phyloP scores from a whole-genome alignment of 164 flowering plant genomes.

The Nymphaea thermarum region DNA sequence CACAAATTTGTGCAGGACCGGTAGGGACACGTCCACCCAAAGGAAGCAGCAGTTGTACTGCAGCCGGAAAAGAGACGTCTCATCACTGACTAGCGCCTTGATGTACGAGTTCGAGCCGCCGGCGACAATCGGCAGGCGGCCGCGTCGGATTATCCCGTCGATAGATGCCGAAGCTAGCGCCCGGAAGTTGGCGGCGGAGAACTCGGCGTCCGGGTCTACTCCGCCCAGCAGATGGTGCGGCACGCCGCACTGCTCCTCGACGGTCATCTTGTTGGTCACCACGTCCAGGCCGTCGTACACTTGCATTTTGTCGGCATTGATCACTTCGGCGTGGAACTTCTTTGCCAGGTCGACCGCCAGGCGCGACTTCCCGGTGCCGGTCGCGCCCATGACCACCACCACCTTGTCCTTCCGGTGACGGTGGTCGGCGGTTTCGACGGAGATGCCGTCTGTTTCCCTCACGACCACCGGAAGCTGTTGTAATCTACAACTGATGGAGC shows the following conservation, averaged over 20 bases:
- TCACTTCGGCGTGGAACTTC: slow-evolving; percentile 45
- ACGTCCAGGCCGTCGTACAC: slow-evolving; percentile 58
- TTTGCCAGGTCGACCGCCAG: slow-evolving; percentile 74
- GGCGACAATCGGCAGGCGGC: slow-evolving; percentile 58
- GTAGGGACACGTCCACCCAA: slow-evolving; percentile 62
- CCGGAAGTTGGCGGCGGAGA: slow-evolving; percentile 40
- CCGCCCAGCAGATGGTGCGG: slow-evolving; percentile 67
- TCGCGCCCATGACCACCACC: slow-evolving; percentile 72
- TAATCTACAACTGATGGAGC: not conserved
- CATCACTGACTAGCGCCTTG: slow-evolving; percentile 41
- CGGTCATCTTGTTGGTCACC: slow-evolving; percentile 76
- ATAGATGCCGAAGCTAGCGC: slow-evolving; percentile 23
- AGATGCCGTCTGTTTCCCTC: not conserved
- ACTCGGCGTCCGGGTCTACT: slow-evolving; percentile 26
- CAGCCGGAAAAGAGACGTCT: slow-evolving; percentile 14
- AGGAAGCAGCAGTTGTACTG: slow-evolving; percentile 60
- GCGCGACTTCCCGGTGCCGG: slow-evolving; percentile 78
- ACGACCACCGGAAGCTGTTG: not conserved
- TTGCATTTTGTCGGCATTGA: slow-evolving; percentile 89
- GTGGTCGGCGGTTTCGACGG: not conserved
- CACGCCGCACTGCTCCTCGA: slow-evolving; percentile 45
- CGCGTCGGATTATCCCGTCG: slow-evolving; percentile 27
- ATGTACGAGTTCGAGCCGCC: slow-evolving; percentile 86
- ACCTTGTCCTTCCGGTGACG: slow-evolving; percentile 42
- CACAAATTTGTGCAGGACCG: slow-evolving; percentile 35